Evolutionary conservation across 441 rosid genomes (phyloP), one percentile per base, ranked within the genome.

Genomic region (Populus hybrid): DNA sequence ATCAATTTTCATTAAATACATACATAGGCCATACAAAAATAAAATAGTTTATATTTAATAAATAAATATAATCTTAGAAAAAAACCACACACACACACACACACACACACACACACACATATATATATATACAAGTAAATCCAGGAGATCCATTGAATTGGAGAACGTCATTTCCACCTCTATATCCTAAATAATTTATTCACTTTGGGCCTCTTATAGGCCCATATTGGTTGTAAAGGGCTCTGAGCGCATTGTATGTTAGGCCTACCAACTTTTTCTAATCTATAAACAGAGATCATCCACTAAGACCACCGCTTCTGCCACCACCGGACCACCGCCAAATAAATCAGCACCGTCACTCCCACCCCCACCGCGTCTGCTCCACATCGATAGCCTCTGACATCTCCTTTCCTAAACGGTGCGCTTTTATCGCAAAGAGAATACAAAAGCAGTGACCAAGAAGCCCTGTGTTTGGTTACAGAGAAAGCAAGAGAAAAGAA

Each of bases 401-500:
- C 24, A 16, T 36, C 23, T 4, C 53, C 10, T 7, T 19, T 18
- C 36, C 19, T 14, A 46, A 73, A 73, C 71, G 64, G 70, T 10
- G 42, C 77, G 77, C 30, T 66, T 73, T 24, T 6, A 23, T 4
- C 28, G 32, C n/a, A 4, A 12, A 9, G 16, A 18, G 16, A 35
- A n/a, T 21, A 46, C 69, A 75, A 46, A 30, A 26, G 10, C 35
- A 6, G 26, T 3, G 35, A 32, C 40, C 0, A 34, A 34, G 63
- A 6, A 2, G 69, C 12, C 38, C 24, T 24, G 50, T 71, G 23
- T 38, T 65, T 35, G 34, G 12, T 3, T 6, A 23, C 0, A 12
- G 42, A 24, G 2, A 63, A 36, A 81, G 35, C 23, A 23, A 75
- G 67, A 71, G 42, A 72, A 61, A 38, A 69, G 76, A 76, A 71